phyloP scores from a whole-genome alignment of 2,329 filamentous ascomycete genomes.

The Stagonosporopsis rhizophila region DNA sequence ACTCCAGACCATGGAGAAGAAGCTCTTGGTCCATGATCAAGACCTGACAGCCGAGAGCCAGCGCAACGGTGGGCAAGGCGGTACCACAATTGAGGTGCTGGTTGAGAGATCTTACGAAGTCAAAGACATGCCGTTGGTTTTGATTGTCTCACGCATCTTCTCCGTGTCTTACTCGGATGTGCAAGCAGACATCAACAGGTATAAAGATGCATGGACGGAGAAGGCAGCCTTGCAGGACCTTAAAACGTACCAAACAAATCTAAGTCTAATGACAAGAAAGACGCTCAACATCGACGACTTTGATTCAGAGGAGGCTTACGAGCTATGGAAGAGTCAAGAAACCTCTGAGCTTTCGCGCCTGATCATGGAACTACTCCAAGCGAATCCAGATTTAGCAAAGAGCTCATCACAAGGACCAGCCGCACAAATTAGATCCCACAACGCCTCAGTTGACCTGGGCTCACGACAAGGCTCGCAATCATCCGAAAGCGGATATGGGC shows the following conservation, averaged over 20 bases:
- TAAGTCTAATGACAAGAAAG: slow-evolving; percentile 78
- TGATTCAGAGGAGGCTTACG: slow-evolving; percentile 85
- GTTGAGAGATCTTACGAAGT: slow-evolving; percentile 88
- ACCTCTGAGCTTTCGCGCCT: slow-evolving; percentile 86
- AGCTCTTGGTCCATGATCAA: slow-evolving; percentile 91
- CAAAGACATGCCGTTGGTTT: slow-evolving; percentile 95
- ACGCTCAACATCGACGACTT: slow-evolving; percentile 87
- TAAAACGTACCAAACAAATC: slow-evolving; percentile 88
- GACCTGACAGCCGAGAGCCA: slow-evolving; percentile 73
- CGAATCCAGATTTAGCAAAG: slow-evolving; percentile 84
- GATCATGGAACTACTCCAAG: slow-evolving; percentile 88
- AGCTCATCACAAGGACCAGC: slow-evolving; percentile 68
- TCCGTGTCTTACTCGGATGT: slow-evolving; percentile 78
- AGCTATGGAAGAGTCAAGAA: slow-evolving; percentile 91
- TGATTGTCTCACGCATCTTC: slow-evolving; percentile 86
- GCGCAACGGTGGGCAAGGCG: slow-evolving; percentile 63
- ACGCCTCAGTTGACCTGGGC: slow-evolving; percentile 49
- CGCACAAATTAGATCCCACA: slow-evolving; percentile 61
- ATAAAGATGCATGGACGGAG: slow-evolving; percentile 85
- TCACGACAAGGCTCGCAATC: slow-evolving; percentile 56
- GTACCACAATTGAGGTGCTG: slow-evolving; percentile 78
- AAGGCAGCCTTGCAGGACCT: slow-evolving; percentile 89
- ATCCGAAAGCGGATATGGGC: slow-evolving; percentile 58
- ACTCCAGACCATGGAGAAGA: slow-evolving; percentile 84
- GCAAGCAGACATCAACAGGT: slow-evolving; percentile 84